These are phyloP conservation scores for Tuber microsphaerosporum DNA, from an alignment of 495 filamentous ascomycete species.

Conservation along the genomic window DNA sequence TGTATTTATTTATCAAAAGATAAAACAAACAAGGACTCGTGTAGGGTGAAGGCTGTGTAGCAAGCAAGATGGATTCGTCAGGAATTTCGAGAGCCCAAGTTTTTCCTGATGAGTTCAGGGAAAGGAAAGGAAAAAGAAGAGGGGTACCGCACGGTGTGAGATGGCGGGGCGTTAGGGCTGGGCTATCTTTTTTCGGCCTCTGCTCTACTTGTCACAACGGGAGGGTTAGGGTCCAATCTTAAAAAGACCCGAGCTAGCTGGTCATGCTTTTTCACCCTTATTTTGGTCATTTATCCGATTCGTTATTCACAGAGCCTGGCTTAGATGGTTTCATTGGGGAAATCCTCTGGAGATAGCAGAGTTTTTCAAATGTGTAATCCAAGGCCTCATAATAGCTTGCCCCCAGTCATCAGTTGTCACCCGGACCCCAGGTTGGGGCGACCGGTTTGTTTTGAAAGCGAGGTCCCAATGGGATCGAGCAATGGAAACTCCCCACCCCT, in stretches of 20 bases:
- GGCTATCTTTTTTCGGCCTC: background rate
- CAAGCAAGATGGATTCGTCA: background rate
- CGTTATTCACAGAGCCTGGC: background rate
- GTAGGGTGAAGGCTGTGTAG: background rate
- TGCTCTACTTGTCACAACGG: background rate
- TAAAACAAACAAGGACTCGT: constrained; percentile 11
- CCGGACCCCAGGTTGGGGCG: background rate
- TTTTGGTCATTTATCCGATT: background rate
- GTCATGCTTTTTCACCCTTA: background rate
- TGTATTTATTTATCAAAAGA: constrained; percentile 34
- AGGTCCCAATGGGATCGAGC: background rate
- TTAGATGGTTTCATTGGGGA: background rate
- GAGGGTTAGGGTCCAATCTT: background rate
- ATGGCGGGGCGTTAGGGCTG: background rate
- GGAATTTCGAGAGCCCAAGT: background rate
- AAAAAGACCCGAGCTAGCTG: background rate
- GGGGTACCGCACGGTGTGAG: background rate
- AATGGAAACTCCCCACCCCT: background rate
- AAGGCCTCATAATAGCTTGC: background rate
- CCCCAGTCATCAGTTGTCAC: background rate
- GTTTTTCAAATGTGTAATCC: background rate
- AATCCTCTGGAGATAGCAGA: background rate
- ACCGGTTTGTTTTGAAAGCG: background rate
- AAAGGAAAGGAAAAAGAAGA: background rate
- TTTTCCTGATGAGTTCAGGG: background rate